These are phyloP conservation scores for Oryza nivara DNA, from an alignment of 176 grass and related monocot genomes.

Conservation along the genomic window DNA sequence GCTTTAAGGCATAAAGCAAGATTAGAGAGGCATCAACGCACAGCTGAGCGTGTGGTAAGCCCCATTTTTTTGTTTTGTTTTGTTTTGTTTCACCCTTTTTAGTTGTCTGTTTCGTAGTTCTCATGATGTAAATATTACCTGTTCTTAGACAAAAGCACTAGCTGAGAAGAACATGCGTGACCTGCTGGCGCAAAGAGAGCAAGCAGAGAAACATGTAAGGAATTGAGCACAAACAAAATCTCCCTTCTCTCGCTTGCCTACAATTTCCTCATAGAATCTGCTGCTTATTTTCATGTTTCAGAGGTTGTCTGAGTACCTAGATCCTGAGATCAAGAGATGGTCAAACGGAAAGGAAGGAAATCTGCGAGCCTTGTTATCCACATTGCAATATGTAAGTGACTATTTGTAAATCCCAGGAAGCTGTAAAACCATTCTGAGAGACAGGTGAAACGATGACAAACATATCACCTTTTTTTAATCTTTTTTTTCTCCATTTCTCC, in stretches of 20 bases:
- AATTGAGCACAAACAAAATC: slow-evolving; percentile 14
- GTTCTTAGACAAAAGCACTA: slow-evolving; percentile 84
- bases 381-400: slow-evolving; percentile 83
- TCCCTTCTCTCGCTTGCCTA: background rate
- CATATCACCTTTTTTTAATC: background rate
- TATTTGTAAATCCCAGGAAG: background rate
- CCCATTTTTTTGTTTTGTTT: background rate
- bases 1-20: slow-evolving; percentile 90
- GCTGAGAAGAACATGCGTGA: slow-evolving; percentile 90
- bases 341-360: slow-evolving; percentile 98
- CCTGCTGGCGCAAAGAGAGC: slow-evolving; percentile 89
- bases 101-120: background rate
- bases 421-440: background rate
- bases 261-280: slow-evolving; percentile 32
- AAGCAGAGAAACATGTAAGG: slow-evolving; percentile 90
- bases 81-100: slow-evolving; percentile 1
- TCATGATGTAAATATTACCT: slow-evolving; percentile 10
- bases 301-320: slow-evolving; percentile 92
- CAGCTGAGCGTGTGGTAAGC: slow-evolving; percentile 80
- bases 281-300: slow-evolving; percentile 41
- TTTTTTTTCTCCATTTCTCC: background rate
- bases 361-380: slow-evolving; percentile 86
- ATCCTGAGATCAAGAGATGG: slow-evolving; percentile 95
- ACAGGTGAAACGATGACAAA: background rate
- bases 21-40: slow-evolving; percentile 90